Base-by-base conservation (phyloP, 148 eudicot species). In the Linanthus parryae region DNA sequence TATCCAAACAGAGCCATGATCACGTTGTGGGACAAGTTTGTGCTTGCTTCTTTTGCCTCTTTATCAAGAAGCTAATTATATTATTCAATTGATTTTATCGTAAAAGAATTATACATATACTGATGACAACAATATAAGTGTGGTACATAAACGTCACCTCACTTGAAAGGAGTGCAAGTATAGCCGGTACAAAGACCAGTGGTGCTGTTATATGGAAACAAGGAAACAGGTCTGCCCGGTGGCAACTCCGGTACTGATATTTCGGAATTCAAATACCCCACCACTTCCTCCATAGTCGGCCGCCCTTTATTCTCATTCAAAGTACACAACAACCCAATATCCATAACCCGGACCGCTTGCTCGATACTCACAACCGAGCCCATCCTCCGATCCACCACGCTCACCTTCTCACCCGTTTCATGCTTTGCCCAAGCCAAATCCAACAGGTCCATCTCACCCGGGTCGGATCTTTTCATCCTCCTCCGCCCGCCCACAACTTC, bases 391-490 rank as follows among this genome's bases (percentile, higher is more conserved):
- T 87, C 95, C 7, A 78, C 79, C 53, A 87, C 56, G 48, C 56
- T 67, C 2, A 25, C 66, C 62, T 80, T 80, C 64, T 75, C 84
- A 7, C 54, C 64, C 5, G 20, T 57, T 67, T 75, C 95, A 5
- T 87, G 95, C 75, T 51, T 56, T 2, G 63, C 65, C 95, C 95
- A 87, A 1, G 95, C 87, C 33, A 70, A 67, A 18, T 80, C 86
- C 70, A 87, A 39, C 63, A 87, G 48, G 42, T 82, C 95, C 68
- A 66, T 61, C 52, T 48, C 41, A 1, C 49, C 74, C 14, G 68
- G 50, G 16, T 51, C 35, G 12, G 66, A 57, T 22, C 43, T 61
- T 63, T 65, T 25, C 59, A 58, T 64, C 30, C 50, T 69, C 59
- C 73, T 64, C 36, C 65, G 49, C 8, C 88, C 91, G 1, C 84